Evolutionary conservation across 139 green algal genomes (phyloP).

Genomic region (Haematococcus lacustris): DNA sequence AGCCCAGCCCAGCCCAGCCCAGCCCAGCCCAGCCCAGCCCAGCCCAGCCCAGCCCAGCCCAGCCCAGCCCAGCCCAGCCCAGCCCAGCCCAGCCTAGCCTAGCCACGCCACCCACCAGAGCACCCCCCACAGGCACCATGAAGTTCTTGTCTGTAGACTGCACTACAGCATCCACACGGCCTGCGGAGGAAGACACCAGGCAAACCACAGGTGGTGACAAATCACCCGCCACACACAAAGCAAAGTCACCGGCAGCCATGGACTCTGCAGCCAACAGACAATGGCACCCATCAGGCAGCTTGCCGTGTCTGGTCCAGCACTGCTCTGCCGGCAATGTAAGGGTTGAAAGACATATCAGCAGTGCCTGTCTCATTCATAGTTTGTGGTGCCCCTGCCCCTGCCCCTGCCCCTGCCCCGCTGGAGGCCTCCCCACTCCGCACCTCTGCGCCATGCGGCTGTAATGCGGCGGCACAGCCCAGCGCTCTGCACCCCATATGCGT

Average conservation of each 20-base stretch:
- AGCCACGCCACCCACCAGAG: slow-evolving; percentile 44
- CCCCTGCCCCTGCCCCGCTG: too few relatives aligned
- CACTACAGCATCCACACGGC: slow-evolving; percentile 86
- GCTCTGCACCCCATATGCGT: slow-evolving; percentile 93
- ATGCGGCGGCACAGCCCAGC: slow-evolving; percentile 32
- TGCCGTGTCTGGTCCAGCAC: background rate
- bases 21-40: too few relatives aligned
- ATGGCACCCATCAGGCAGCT: background rate
- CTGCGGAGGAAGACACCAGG: slow-evolving; percentile 22
- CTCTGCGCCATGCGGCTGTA: slow-evolving; percentile 23
- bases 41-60: background rate
- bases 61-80: slow-evolving; percentile 36
- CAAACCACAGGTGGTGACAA: background rate
- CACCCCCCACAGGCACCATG: slow-evolving; percentile 87
- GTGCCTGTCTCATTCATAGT: too few relatives aligned
- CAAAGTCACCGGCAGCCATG: background rate
- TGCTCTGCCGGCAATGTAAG: background rate
- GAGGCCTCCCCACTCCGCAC: slow-evolving; percentile 28
- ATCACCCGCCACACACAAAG: background rate
- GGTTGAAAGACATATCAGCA: too few relatives aligned
- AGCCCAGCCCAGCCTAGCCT: background rate
- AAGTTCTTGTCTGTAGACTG: slow-evolving; percentile 95
- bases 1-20: too few relatives aligned
- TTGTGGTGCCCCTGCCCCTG: too few relatives aligned
- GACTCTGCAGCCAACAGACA: background rate